Conservation (phyloP, 306 rosid genomes). For the Cucurbita argyrosperma region DNA sequence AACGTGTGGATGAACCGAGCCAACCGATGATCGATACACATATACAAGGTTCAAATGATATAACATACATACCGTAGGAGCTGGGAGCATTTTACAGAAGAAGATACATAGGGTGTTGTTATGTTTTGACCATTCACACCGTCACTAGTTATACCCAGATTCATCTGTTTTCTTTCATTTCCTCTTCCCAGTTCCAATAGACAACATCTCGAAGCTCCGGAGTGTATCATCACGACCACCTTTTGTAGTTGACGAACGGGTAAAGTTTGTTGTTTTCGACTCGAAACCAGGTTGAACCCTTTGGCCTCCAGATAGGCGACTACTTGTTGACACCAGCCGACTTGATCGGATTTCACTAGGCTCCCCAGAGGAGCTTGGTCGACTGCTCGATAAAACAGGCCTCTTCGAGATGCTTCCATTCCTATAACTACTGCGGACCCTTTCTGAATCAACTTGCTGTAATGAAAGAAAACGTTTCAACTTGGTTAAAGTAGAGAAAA, state of each 20-base stretch:
- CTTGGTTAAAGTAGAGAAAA: neutral
- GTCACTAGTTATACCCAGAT: slow-evolving; percentile 17
- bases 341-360: slow-evolving; percentile 58
- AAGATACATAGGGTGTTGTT: slow-evolving; percentile 1
- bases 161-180: slow-evolving; percentile 28
- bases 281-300: slow-evolving; percentile 72
- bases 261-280: slow-evolving; percentile 44
- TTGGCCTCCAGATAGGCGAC: slow-evolving; percentile 72
- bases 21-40: slow-evolving; percentile 27
- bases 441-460: slow-evolving; percentile 69
- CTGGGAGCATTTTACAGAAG: slow-evolving; percentile 3
- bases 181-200: slow-evolving; percentile 86
- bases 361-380: slow-evolving; percentile 91
- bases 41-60: slow-evolving; percentile 30
- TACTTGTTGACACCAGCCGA: slow-evolving; percentile 61
- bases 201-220: slow-evolving; percentile 78
- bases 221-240: slow-evolving; percentile 73
- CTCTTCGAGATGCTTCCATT: slow-evolving; percentile 70
- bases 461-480: neutral
- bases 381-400: slow-evolving; percentile 56
- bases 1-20: slow-evolving; percentile 33
- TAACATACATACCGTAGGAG: neutral
- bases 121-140: slow-evolving; percentile 7
- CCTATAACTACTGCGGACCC: slow-evolving; percentile 61
- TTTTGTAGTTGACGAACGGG: slow-evolving; percentile 39